Conservation (phyloP, 208 protist genomes). For the Trypanosoma grayi region DNA sequence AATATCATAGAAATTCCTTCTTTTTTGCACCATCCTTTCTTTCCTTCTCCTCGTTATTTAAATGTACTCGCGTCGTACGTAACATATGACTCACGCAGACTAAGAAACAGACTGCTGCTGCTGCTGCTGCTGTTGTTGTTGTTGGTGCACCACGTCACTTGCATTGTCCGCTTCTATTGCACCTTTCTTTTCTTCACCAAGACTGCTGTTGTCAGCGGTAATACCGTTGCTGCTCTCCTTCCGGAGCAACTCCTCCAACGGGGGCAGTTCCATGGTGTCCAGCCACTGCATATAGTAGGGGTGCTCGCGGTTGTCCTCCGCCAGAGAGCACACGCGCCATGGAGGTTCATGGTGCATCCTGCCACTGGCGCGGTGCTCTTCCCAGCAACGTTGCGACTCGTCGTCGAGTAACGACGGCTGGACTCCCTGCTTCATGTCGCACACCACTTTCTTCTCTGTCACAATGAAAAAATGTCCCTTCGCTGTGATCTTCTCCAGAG, state of each 20-base stretch:
- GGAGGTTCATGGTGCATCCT: conserved; percentile 67
- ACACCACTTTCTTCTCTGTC: conserved; percentile 13
- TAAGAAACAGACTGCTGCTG: too few relatives aligned
- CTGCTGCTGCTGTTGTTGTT: not conserved
- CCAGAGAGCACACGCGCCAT: conserved; percentile 56
- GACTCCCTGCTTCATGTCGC: not conserved
- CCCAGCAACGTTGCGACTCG: conserved; percentile 33
- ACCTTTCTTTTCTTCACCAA: not conserved
- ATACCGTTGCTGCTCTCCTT: conserved; percentile 18
- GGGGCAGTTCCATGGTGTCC: conserved; percentile 37
- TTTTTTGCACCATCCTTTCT: too few relatives aligned
- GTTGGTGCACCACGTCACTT: not conserved
- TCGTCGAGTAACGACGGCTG: conserved; percentile 3
- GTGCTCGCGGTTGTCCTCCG: conserved; percentile 72
- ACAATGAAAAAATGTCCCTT: conserved; percentile 14
- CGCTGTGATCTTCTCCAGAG: conserved; percentile 1
- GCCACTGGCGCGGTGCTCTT: conserved; percentile 35
- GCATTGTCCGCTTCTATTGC: not conserved
- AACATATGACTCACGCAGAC: too few relatives aligned
- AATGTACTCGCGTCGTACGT: too few relatives aligned
- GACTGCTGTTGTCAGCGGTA: not conserved
- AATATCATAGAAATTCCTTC: too few relatives aligned
- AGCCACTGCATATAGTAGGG: conserved; percentile 66
- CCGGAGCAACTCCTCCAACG: conserved; percentile 44
- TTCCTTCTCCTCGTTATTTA: too few relatives aligned